These are phyloP conservation scores for Elongisporangium prolatum DNA, from an alignment of 352 stramenopile species.

Conservation along the genomic window DNA sequence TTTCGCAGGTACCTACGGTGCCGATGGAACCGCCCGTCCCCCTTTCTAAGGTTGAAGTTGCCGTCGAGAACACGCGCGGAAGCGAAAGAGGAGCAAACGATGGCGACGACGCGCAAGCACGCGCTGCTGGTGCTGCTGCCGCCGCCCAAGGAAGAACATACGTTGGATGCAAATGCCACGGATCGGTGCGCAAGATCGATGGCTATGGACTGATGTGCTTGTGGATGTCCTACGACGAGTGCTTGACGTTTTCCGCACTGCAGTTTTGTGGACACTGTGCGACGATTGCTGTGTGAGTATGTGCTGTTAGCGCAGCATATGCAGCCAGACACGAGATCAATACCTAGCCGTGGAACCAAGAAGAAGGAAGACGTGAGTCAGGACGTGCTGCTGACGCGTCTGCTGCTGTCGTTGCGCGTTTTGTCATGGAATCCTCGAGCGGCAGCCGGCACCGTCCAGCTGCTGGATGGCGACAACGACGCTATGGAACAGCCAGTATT, in stretches of 20 bases:
- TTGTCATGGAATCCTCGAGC: not conserved
- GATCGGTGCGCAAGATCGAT: not conserved
- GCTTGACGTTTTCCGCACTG: not conserved
- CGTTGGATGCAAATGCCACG: not conserved
- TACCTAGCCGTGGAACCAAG: not conserved
- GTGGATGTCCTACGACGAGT: not conserved
- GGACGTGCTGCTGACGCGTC: slow-evolving; percentile 6
- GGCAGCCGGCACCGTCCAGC: not conserved
- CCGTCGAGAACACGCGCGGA: slow-evolving; percentile 4
- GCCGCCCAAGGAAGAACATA: not conserved
- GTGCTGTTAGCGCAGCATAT: slow-evolving; percentile 13
- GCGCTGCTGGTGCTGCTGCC: slow-evolving; percentile 1
- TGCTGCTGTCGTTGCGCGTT: not conserved
- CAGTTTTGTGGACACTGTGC: slow-evolving; percentile 5
- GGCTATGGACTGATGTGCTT: slow-evolving; percentile 2
- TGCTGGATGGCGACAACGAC: not conserved
- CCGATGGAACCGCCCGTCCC: not conserved
- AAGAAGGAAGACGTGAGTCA: not conserved
- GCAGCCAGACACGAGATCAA: not conserved
- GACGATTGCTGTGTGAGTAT: slow-evolving; percentile 11
- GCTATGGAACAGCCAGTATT: not conserved
- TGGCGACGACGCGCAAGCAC: not conserved
- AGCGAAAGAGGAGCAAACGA: not conserved
- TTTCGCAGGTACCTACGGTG: not conserved
- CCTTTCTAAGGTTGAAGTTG: slow-evolving; percentile 5